Base-by-base conservation (phyloP, 2,329 filamentous ascomycete species). In the Penicillium sp. region DNA sequence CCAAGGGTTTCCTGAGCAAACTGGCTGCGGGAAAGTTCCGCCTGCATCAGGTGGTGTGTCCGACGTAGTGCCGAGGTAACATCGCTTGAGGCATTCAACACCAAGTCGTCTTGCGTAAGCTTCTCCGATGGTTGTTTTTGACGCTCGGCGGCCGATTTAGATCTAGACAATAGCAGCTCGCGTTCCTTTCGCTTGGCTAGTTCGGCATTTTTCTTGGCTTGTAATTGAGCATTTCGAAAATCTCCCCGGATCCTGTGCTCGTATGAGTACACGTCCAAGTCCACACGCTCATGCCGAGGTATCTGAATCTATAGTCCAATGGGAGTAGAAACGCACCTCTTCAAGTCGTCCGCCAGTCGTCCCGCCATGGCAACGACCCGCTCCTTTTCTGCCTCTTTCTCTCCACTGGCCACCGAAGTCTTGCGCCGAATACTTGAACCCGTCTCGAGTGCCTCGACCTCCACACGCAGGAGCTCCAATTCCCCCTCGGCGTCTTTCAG, bases 1-100 rank as follows among this genome's bases (percentile, higher is more conserved):
- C 69, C 64, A 40, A 98, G 74, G 1, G 88, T 93, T 62, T 94
- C 83, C 54, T 92, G 83, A 12, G 90, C 90, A 59, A 94, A 96
- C 54, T 85, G 82, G 50, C 86, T 93, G 42, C 87, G 82, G 31
- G 82, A 79, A 6, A 98, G 77, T 70, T 95, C 89, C 3, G 79
- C 74, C 47, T 85, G 80, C 70, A 96, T 89, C 55, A 94, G 75
- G 45, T 85, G 79, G 65, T 96, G 89, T 4, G 90, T 93, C 44
- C 88, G 76, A 44, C 87, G 77, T 35, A 98, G 74, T 1, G 88
- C 85, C 32, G 80, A 72, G 2, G 90, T 96, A 37, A 96, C 84
- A 68, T 93, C 86, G 50, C 75, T 80, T 20, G 85, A 85, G 0
- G 90, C 84, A 45, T 80, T 79, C 10, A 87, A 72, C 28, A 81